These are phyloP conservation scores for Henningerozyma blattae DNA, from an alignment of 805 yeast genomes.

Conservation along the genomic window DNA sequence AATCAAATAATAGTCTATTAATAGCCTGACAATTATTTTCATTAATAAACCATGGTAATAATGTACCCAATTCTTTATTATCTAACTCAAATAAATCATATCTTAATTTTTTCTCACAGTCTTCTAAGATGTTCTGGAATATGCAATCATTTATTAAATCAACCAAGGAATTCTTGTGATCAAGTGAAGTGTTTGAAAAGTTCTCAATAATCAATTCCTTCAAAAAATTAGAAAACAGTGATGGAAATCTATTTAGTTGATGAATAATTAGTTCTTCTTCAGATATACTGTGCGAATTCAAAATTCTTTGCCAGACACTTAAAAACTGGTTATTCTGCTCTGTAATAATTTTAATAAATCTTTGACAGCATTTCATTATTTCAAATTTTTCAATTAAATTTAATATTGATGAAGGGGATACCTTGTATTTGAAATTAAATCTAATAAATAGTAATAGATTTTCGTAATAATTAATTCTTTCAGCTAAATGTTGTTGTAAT, in stretches of 20 bases:
- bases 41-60: conserved; percentile 38
- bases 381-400: conserved; percentile 29
- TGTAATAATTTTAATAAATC: conserved; percentile 26
- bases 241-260: conserved; percentile 17
- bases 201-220: conserved; percentile 4
- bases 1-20: conserved; percentile 29
- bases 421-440: conserved; percentile 31
- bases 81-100: conserved; percentile 25
- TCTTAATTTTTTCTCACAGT: conserved; percentile 29
- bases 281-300: conserved; percentile 4
- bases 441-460: conserved; percentile 35
- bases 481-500: conserved; percentile 36
- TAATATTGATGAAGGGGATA: conserved; percentile 29
- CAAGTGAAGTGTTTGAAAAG: conserved; percentile 1
- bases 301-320: conserved; percentile 6
- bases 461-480: conserved; percentile 34
- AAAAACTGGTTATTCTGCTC: conserved; percentile 3
- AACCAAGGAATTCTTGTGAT: conserved; percentile 10
- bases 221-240: conserved; percentile 16
- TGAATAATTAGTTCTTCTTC: conserved; percentile 16
- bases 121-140: conserved; percentile 24
- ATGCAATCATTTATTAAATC: conserved; percentile 15
- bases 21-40: conserved; percentile 28
- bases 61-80: conserved; percentile 16
- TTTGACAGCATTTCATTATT: conserved; percentile 35